These are phyloP conservation scores for Ustilago lituana DNA, from an alignment of 1,284 basidiomycete species.

Conservation along the genomic window DNA sequence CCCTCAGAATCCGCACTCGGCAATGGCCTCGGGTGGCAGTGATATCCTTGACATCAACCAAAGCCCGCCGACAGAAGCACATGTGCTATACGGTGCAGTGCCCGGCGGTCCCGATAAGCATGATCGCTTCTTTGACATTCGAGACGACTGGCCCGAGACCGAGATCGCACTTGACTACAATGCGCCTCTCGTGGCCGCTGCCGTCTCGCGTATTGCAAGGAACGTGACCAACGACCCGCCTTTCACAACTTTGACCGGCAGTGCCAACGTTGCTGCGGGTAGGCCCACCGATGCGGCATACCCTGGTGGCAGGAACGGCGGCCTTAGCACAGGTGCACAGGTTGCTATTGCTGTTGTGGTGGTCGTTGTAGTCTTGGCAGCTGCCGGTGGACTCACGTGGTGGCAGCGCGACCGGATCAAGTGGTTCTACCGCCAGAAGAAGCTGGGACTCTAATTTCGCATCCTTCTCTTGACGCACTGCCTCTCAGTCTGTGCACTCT, in stretches of 20 bases:
- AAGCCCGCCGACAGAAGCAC: slow-evolving; percentile 75
- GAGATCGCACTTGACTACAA: slow-evolving; percentile 79
- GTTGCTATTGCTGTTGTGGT: slow-evolving; percentile 76
- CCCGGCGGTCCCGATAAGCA: slow-evolving; percentile 83
- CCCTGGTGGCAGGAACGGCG: slow-evolving; percentile 9
- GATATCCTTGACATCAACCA: slow-evolving; percentile 77
- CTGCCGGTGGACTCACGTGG: slow-evolving; percentile 71
- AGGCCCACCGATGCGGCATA: slow-evolving; percentile 36
- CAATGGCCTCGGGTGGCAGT: slow-evolving; percentile 81
- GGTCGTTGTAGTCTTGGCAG: slow-evolving; percentile 73
- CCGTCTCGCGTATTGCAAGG: slow-evolving; percentile 76
- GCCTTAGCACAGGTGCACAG: slow-evolving; percentile 70
- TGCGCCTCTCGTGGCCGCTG: slow-evolving; percentile 82
- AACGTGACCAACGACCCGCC: slow-evolving; percentile 79
- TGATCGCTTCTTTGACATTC: slow-evolving; percentile 83
- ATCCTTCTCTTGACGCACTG: no score
- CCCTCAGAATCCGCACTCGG: slow-evolving; percentile 86
- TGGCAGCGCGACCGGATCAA: slow-evolving; percentile 66
- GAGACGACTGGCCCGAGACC: slow-evolving; percentile 81
- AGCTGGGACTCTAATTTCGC: slow-evolving; percentile 41
- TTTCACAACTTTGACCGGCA: slow-evolving; percentile 71
- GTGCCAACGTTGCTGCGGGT: slow-evolving; percentile 33
- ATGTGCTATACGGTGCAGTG: slow-evolving; percentile 85
- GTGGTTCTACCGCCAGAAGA: slow-evolving; percentile 48
- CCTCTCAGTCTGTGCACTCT: no score